These are phyloP conservation scores for Panicum miliaceum DNA, from an alignment of 176 grass and related monocot genomes.

Conservation along the genomic window DNA sequence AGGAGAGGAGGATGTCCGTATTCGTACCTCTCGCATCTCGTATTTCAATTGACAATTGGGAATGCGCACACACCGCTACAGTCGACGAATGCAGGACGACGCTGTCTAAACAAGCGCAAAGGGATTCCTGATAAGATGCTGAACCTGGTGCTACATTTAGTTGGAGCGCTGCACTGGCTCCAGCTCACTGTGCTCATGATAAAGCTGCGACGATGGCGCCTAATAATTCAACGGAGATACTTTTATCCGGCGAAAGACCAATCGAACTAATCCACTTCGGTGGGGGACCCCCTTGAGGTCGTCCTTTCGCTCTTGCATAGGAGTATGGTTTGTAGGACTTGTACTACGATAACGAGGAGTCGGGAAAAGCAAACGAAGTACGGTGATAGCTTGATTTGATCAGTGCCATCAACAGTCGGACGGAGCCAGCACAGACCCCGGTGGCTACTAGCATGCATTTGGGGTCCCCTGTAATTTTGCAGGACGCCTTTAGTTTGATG, in stretches of 20 bases:
- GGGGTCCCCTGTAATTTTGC: not conserved
- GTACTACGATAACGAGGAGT: no score
- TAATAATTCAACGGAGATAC: not conserved
- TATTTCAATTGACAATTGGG: no score
- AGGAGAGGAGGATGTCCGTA: not conserved
- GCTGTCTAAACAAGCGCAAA: not conserved
- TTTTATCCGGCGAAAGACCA: not conserved
- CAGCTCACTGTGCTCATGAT: slow-evolving; percentile 18
- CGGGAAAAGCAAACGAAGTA: not conserved
- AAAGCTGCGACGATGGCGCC: slow-evolving; percentile 8
- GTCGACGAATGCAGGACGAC: not conserved
- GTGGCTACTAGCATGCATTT: not conserved
- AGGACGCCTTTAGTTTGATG: not conserved
- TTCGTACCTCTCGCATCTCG: not conserved
- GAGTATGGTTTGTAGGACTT: not conserved
- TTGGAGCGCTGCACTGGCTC: not conserved
- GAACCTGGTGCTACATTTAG: not conserved
- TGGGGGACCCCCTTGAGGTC: not conserved
- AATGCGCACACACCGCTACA: not conserved
- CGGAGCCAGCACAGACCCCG: not conserved
- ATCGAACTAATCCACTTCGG: slow-evolving; percentile 16
- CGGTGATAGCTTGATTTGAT: slow-evolving; percentile 2
- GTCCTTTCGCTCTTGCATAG: slow-evolving; percentile 13
- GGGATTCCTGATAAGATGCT: not conserved
- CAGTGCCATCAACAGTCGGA: not conserved